Conservation (phyloP, 345 rosid species). For the Citrus sinensis region DVS_A1.0 CM039165.1:38449001-38449500, state of each 20-base stretch:
- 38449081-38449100: background rate
- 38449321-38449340: conserved; percentile 42
- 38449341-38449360: conserved; percentile 49
- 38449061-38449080: background rate
- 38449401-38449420: conserved; percentile 39
- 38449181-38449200: background rate
- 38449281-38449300: background rate
- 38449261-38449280: conserved; percentile 40
- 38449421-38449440: conserved; percentile 50
- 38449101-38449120: background rate
- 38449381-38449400: conserved; percentile 65
- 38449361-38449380: conserved; percentile 46
- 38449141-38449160: background rate
- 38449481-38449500: conserved; percentile 46
- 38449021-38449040: background rate
- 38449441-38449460: conserved; percentile 14
- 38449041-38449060: background rate
- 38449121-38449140: background rate
- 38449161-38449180: background rate
- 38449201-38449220: background rate
- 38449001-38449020: background rate
- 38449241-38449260: conserved; percentile 73
- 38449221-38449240: conserved; percentile 45
- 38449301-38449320: conserved; percentile 50
- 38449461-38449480: conserved; percentile 8